Evolutionary conservation across 2,329 filamentous ascomycete species (phyloP).

Genomic region (Microdochium bolleyi): DNA sequence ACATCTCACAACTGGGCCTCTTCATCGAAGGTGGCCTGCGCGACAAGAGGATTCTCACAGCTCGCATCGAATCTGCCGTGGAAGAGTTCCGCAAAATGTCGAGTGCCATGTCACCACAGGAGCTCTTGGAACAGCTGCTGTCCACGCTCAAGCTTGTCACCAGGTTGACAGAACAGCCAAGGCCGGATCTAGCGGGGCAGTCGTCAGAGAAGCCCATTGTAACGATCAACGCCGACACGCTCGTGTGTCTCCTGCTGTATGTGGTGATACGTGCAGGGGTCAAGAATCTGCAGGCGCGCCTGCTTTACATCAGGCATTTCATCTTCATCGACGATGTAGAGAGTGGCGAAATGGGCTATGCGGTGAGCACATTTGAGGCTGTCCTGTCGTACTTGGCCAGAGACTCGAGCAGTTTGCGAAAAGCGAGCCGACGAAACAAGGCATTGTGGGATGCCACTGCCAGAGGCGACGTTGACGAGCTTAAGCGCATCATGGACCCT

Average conservation of each 20-base stretch:
- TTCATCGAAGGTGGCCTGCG: slow-evolving; percentile 68
- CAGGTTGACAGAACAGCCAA: slow-evolving; percentile 47
- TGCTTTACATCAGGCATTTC: slow-evolving; percentile 95
- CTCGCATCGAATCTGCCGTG: slow-evolving; percentile 69
- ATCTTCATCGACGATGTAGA: slow-evolving; percentile 98
- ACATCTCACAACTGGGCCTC: slow-evolving; percentile 91
- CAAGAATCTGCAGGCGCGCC: slow-evolving; percentile 75
- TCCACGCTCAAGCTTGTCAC: slow-evolving; percentile 80
- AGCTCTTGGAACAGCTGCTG: slow-evolving; percentile 78
- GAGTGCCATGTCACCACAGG: slow-evolving; percentile 69
- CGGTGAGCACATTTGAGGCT: slow-evolving; percentile 90
- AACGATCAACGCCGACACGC: slow-evolving; percentile 74
- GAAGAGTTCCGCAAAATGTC: slow-evolving; percentile 85
- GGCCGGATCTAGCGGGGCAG: slow-evolving; percentile 22
- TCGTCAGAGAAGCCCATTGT: slow-evolving; percentile 46
- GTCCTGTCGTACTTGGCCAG: slow-evolving; percentile 80
- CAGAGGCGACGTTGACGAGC: slow-evolving; percentile 65
- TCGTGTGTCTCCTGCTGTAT: slow-evolving; percentile 84
- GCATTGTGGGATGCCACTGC: slow-evolving; percentile 80
- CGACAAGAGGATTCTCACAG: slow-evolving; percentile 74
- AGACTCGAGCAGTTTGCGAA: slow-evolving; percentile 74
- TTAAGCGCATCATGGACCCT: slow-evolving; percentile 75
- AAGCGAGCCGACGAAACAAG: slow-evolving; percentile 79
- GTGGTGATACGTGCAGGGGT: slow-evolving; percentile 90
- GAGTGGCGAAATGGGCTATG: slow-evolving; percentile 91